Percentiles rank a stretch among this genome's conserved stretches.
phyloP scores from a whole-genome alignment of 108 stramenopile genomes.

The Conticribra guillardii region DNA sequence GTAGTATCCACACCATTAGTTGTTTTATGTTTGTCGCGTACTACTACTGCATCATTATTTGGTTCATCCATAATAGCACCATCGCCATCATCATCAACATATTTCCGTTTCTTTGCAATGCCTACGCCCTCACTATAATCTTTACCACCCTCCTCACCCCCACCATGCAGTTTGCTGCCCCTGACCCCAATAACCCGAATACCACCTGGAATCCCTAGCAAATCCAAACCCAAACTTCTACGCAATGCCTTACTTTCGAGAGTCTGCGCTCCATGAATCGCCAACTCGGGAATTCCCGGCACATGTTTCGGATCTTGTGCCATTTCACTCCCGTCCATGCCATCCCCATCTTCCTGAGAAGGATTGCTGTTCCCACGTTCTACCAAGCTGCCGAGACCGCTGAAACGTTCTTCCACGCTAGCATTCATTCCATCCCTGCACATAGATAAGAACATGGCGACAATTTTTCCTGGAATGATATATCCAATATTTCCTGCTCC shows the following conservation, averaged over 20 bases:
- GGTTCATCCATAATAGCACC: too few relatives aligned
- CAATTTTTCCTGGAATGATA: slow-evolving; percentile 65
- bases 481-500: slow-evolving; percentile 67
- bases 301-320: slow-evolving; percentile 32
- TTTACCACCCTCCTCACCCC: slow-evolving; percentile 2
- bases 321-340: not conserved
- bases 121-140: not conserved
- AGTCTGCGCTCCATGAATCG: slow-evolving; percentile 37
- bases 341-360: not conserved
- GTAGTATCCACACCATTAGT: not conserved
- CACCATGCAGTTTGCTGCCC: not conserved
- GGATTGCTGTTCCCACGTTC: slow-evolving; percentile 1
- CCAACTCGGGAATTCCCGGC: slow-evolving; percentile 43
- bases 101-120: not conserved
- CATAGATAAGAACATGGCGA: slow-evolving; percentile 53
- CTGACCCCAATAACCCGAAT: slow-evolving; percentile 36
- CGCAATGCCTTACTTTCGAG: slow-evolving; percentile 51
- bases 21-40: not conserved
- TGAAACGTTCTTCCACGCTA: slow-evolving; percentile 23
- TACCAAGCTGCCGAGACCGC: slow-evolving; percentile 33
- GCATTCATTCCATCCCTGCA: slow-evolving; percentile 38
- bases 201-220: slow-evolving; percentile 33
- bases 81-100: slow-evolving; percentile 4
- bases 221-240: slow-evolving; percentile 39
- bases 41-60: not conserved